phyloP scores from a whole-genome alignment of 257 asterid genomes.

The Anisodus acutangulus region DNA sequence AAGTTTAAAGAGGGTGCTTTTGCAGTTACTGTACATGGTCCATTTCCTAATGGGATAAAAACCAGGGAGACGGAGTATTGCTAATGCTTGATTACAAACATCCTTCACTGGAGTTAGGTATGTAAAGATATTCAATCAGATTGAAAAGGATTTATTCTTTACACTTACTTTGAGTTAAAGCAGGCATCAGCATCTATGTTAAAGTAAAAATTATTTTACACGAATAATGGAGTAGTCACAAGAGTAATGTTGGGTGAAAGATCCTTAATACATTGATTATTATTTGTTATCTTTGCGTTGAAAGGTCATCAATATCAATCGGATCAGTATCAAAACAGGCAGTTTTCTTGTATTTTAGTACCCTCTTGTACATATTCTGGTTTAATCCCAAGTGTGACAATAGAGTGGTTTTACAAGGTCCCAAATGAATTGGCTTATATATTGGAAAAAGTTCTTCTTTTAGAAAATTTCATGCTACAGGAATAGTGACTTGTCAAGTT shows the following conservation, averaged over 20 bases:
- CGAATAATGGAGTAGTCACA: neutral
- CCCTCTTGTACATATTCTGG: no score
- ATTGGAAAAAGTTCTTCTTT: no score
- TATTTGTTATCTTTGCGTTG: neutral
- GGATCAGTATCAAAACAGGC: neutral
- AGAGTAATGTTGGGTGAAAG: neutral
- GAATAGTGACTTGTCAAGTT: neutral
- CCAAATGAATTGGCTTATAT: no score
- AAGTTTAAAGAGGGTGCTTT: neutral
- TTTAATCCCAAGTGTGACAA: no score
- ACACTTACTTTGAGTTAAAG: neutral
- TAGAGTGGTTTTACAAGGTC: no score
- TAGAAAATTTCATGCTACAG: neutral
- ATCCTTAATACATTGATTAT: neutral
- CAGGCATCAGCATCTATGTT: neutral
- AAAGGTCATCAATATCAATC: neutral
- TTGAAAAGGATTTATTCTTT: neutral
- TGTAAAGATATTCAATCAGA: neutral
- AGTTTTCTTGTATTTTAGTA: no score
- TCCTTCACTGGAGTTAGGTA: slow-evolving; percentile 18
- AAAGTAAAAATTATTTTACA: neutral
- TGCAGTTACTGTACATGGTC: neutral
- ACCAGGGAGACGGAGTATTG: neutral
- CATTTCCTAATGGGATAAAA: neutral
- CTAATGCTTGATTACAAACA: slow-evolving; percentile 11